phyloP scores from a whole-genome alignment of 2,329 filamentous ascomycete genomes.

The Grosmannia serpens region DNA sequence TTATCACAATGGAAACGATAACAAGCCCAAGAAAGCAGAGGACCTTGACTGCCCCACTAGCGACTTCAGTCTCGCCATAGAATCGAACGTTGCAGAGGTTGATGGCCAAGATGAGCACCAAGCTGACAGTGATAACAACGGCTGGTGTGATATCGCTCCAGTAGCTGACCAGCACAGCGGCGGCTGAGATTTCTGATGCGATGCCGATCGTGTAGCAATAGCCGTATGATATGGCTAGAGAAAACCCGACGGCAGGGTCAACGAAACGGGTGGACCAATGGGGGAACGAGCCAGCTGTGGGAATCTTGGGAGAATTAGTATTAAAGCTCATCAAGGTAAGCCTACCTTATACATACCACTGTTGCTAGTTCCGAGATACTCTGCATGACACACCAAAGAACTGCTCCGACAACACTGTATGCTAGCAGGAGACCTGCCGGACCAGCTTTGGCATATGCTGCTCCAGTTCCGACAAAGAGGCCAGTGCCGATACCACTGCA shows the following conservation, averaged over 20 bases:
- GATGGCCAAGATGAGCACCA: slow-evolving; percentile 39
- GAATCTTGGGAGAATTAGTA: slow-evolving; percentile 30
- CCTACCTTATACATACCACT: background rate
- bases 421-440: slow-evolving; percentile 27
- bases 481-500: slow-evolving; percentile 33
- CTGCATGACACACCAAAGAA: slow-evolving; percentile 27
- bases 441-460: slow-evolving; percentile 27
- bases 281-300: slow-evolving; percentile 38
- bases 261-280: slow-evolving; percentile 34
- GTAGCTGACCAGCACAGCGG: slow-evolving; percentile 46
- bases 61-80: slow-evolving; percentile 52
- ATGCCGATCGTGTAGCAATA: slow-evolving; percentile 32
- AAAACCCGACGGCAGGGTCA: slow-evolving; percentile 32
- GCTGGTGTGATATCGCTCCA: slow-evolving; percentile 37
- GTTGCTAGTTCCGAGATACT: slow-evolving; percentile 45
- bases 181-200: slow-evolving; percentile 37
- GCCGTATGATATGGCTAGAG: slow-evolving; percentile 38
- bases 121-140: slow-evolving; percentile 48
- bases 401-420: slow-evolving; percentile 29
- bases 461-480: slow-evolving; percentile 33
- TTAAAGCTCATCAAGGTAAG: background rate
- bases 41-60: slow-evolving; percentile 49
- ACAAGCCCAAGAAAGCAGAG: slow-evolving; percentile 48
- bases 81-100: slow-evolving; percentile 45
- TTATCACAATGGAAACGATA: slow-evolving; percentile 41